These are phyloP conservation scores for Leptographium wingfieldii DNA, from an alignment of 2,329 filamentous ascomycete genomes.

Conservation along the genomic window DNA sequence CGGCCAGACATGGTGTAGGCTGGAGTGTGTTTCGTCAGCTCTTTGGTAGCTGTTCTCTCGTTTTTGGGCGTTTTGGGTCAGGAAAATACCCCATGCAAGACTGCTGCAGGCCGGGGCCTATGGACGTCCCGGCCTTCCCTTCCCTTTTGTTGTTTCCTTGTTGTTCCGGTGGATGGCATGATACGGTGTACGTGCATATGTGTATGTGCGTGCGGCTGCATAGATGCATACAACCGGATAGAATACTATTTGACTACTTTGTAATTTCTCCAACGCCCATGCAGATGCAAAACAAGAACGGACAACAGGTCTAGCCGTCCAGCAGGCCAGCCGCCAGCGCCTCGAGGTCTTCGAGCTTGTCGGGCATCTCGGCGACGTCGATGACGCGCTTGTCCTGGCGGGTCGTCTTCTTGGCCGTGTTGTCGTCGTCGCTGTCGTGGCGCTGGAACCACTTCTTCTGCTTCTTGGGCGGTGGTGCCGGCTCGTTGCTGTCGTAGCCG, in stretches of 20 bases:
- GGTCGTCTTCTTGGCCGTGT: slow-evolving; percentile 24
- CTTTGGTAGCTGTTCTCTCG: background rate
- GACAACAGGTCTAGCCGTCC: slow-evolving; percentile 24
- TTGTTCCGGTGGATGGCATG: background rate
- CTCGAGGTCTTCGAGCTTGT: slow-evolving; percentile 70
- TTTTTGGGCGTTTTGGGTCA: background rate
- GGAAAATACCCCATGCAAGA: background rate
- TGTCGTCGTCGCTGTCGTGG: slow-evolving; percentile 24
- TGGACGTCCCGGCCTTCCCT: background rate
- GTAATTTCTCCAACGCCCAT: background rate
- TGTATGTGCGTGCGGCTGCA: too few species aligned
- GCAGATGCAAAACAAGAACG: background rate
- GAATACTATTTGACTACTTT: too few species aligned
- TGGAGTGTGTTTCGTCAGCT: background rate
- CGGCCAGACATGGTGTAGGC: slow-evolving; percentile 4
- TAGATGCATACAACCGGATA: too few species aligned
- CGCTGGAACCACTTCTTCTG: slow-evolving; percentile 70
- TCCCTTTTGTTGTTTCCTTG: background rate
- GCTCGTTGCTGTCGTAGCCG: slow-evolving; percentile 18
- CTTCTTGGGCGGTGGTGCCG: slow-evolving; percentile 43
- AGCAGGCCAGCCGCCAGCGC: slow-evolving; percentile 62
- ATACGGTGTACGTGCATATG: too few species aligned
- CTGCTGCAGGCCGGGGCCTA: too few species aligned
- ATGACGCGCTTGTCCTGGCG: slow-evolving; percentile 26
- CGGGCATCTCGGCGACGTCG: slow-evolving; percentile 54